Evolutionary conservation across 2,329 filamentous ascomycete genomes (phyloP).

Genomic region (Trichocomaceae sp.): DNA sequence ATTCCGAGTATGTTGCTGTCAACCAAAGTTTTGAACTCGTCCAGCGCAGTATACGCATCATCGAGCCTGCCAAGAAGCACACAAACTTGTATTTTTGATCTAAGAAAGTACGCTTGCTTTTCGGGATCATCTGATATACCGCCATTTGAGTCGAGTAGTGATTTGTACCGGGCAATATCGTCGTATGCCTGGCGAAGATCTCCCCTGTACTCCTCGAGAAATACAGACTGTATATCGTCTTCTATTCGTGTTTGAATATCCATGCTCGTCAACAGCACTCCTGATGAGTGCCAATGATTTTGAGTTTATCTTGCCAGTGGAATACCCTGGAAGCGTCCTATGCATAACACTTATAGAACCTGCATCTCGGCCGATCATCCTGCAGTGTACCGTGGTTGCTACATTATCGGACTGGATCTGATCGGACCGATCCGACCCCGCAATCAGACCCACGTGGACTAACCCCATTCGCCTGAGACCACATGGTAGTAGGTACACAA

Average conservation of each 20-base stretch:
- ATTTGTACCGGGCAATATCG: slow-evolving; percentile 12
- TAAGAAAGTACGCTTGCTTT: slow-evolving; percentile 17
- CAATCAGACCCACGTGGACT: not conserved
- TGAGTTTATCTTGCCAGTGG: no score
- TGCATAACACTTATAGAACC: no score
- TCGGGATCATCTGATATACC: slow-evolving; percentile 1
- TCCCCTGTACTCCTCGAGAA: slow-evolving; percentile 19
- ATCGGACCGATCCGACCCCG: slow-evolving; percentile 4
- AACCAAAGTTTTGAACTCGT: slow-evolving; percentile 12
- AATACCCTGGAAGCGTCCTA: no score
- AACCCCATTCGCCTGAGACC: not conserved
- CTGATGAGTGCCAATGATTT: not conserved
- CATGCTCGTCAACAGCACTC: not conserved
- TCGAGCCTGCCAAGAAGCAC: slow-evolving; percentile 16
- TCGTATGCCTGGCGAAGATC: slow-evolving; percentile 17
- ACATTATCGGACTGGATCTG: not conserved
- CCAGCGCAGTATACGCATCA: slow-evolving; percentile 16
- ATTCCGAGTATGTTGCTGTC: not conserved
- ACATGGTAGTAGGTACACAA: no score
- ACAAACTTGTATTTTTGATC: slow-evolving; percentile 15
- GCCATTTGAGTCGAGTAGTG: not conserved
- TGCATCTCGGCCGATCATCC: no score
- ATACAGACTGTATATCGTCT: slow-evolving; percentile 17
- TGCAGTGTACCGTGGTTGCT: no score
- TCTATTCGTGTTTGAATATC: slow-evolving; percentile 12